These are phyloP conservation scores for Rhododendron simsii DNA, from an alignment of 148 eudicot genomes.

Conservation along the genomic window DNA sequence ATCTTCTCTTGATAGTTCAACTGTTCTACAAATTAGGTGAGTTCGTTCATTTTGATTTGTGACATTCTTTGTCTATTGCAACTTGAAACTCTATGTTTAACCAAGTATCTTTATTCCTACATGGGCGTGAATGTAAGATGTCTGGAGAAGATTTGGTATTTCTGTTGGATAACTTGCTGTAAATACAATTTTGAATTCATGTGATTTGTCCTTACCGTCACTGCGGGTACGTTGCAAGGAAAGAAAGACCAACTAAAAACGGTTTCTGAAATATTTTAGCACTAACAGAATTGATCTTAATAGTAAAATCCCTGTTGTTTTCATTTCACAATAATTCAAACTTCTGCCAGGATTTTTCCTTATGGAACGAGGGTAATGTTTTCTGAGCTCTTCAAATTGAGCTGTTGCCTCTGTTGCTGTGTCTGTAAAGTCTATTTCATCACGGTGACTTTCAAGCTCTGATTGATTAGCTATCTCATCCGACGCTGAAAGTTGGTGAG, in stretches of 20 bases:
- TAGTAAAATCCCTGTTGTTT: neutral
- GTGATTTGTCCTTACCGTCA: neutral
- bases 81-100: neutral
- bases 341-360: neutral
- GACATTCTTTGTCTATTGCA: neutral
- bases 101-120: neutral
- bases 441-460: constrained; percentile 4
- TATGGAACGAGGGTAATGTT: neutral
- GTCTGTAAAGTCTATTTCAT: neutral
- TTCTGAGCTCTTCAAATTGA: constrained; percentile 19
- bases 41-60: neutral
- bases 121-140: neutral
- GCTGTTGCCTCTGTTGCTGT: constrained; percentile 4
- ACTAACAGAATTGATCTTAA: neutral
- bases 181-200: neutral
- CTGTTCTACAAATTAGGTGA: neutral
- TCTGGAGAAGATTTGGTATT: neutral
- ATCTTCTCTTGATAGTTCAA: neutral
- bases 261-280: neutral
- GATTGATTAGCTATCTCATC: neutral
- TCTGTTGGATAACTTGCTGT: neutral
- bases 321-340: neutral
- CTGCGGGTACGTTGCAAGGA: no score
- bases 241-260: neutral
- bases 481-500: constrained; percentile 9